phyloP scores from a whole-genome alignment of 495 filamentous ascomycete species.

The Penicillium angulare region DNA sequence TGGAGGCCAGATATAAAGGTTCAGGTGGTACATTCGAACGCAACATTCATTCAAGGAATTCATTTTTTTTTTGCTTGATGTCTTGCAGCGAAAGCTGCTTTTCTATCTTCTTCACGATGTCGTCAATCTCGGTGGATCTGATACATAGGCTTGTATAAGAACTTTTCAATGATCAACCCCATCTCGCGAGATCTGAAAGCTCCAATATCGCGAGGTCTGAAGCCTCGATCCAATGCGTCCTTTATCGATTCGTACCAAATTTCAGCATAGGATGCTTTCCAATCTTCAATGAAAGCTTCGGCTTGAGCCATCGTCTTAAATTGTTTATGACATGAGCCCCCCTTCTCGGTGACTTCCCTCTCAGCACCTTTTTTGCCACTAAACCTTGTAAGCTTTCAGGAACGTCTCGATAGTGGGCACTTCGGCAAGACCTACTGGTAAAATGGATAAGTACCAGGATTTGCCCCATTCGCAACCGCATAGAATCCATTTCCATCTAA shows the following conservation, averaged over 20 bases:
- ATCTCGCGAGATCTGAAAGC: not conserved
- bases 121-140: not conserved
- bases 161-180: not conserved
- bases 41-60: too few species aligned
- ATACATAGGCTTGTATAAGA: not conserved
- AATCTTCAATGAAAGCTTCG: not conserved
- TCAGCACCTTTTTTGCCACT: not conserved
- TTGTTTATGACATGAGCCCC: not conserved
- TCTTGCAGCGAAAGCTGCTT: too few species aligned
- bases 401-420: not conserved
- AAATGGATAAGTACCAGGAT: not conserved
- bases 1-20: too few species aligned
- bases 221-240: not conserved
- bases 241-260: not conserved
- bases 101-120: not conserved
- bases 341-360: not conserved
- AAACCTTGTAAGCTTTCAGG: not conserved
- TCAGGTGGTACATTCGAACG: too few species aligned
- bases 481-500: not conserved
- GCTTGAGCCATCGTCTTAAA: conserved; percentile 1
- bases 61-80: too few species aligned
- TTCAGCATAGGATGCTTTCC: not conserved
- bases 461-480: not conserved
- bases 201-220: not conserved
- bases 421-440: not conserved